Evolutionary conservation across 768 basidiomycete species (phyloP), one percentile per base, ranked within the genome.

Genomic region (Pseudohyphozyma bogoriensis): DNA sequence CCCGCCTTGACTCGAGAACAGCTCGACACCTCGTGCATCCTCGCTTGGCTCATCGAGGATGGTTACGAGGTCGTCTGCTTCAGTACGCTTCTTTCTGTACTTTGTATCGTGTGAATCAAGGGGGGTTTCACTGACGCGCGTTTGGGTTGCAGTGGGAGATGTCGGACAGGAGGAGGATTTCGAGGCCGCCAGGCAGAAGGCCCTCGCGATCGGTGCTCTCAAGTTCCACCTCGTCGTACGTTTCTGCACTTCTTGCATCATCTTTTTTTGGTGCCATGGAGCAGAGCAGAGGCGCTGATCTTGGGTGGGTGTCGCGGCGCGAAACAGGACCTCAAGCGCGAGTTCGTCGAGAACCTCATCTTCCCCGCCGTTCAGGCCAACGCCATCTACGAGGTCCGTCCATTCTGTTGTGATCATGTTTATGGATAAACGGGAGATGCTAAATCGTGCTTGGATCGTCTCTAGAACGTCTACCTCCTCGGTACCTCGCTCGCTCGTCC

Each of bases 11-110:
- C 11, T n/a, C 4, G n/a, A n/a, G n/a, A n/a, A n/a, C n/a, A n/a
- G n/a, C n/a, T n/a, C n/a, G 95, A 99, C 76, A 99, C 95, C 26
- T 96, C 93, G 39, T 97, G 93, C 77, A 99, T 99, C 77, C 85
- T 97, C 69, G 89, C 89, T 55, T 99, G 93, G 93, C 79, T 99
- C 76, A 90, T 97, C 75, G 95, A 99, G 74, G 80, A 96, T 74
- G 91, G 89, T 59, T 99, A 97, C 76, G 88, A 97, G 72, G 93
- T 96, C 65, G 83, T 86, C 68, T 89, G 91, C 28, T 97, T 92
- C 81, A 91, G n/a, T n/a, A n/a, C n/a, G n/a, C n/a, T n/a, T n/a
- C n/a, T n/a, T n/a, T n/a, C n/a, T n/a, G n/a, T n/a, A n/a, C 52
- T 63, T n/a, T 24, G 56, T 52, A 24, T 20, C n/a, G 24, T 11